phyloP scores from a whole-genome alignment of 1,284 basidiomycete species.

The Ceratorhiza oryzae-sativae region DNA sequence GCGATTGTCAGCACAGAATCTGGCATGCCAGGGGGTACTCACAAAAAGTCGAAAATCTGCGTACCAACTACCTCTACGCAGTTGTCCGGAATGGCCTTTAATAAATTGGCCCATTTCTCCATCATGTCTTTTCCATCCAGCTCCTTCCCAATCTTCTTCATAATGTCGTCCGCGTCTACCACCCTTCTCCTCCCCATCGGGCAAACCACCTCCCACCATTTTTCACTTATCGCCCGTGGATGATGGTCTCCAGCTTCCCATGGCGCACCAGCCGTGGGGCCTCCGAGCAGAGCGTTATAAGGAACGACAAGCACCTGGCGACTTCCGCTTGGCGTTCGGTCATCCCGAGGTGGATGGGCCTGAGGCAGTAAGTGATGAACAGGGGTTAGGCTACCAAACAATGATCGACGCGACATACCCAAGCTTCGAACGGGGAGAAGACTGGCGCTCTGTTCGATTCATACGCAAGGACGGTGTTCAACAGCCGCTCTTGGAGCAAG shows the following conservation, averaged over 20 bases:
- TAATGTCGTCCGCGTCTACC: conserved; percentile 28
- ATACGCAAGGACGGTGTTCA: conserved; percentile 46
- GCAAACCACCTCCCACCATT: conserved; percentile 56
- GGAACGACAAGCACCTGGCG: conserved; percentile 28
- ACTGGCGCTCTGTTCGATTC: conserved; percentile 42
- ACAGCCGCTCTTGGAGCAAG: conserved; percentile 61
- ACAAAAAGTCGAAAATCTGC: conserved; percentile 59
- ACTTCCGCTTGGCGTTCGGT: background rate
- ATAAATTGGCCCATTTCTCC: conserved; percentile 53
- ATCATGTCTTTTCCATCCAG: conserved; percentile 47
- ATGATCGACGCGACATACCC: conserved; percentile 11
- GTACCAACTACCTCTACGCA: conserved; percentile 55
- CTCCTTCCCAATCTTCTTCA: conserved; percentile 44
- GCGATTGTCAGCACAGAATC: background rate
- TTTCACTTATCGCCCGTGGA: conserved; percentile 51
- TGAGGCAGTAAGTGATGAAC: background rate
- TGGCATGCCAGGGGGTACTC: background rate
- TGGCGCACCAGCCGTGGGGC: conserved; percentile 63
- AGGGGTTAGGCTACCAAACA: background rate
- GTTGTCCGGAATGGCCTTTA: conserved; percentile 53
- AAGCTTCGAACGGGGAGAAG: conserved; percentile 39
- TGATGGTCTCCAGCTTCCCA: conserved; percentile 48
- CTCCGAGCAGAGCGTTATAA: conserved; percentile 60
- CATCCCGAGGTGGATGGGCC: conserved; percentile 33
- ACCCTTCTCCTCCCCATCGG: conserved; percentile 50